Percentiles rank a stretch among this genome's conserved stretches.
phyloP scores from a whole-genome alignment of 371 early-diverging fungal species.

The Choanephora cucurbitarum region DNA sequence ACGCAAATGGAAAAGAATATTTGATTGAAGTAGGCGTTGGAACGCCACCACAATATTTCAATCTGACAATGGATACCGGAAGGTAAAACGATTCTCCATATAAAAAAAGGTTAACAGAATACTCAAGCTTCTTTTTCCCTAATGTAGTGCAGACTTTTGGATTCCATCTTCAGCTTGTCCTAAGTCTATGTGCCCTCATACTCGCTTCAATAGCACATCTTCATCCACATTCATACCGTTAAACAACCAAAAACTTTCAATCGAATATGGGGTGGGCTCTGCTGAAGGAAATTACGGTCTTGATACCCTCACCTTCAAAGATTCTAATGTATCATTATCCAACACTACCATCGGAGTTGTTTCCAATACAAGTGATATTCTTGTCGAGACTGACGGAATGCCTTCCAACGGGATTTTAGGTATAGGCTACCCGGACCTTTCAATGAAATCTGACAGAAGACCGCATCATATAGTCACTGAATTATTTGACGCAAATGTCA shows the following conservation, averaged over 20 bases:
- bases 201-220: slow-evolving; percentile 26
- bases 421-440: slow-evolving; percentile 26
- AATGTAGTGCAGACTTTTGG: slow-evolving; percentile 34
- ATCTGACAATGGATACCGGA: slow-evolving; percentile 35
- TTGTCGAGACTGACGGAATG: slow-evolving; percentile 1
- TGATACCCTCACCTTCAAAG: slow-evolving; percentile 13
- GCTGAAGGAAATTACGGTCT: slow-evolving; percentile 31
- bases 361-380: slow-evolving; percentile 12
- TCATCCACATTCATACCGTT: slow-evolving; percentile 27
- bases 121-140: neutral
- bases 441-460: slow-evolving; percentile 4
- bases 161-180: slow-evolving; percentile 30
- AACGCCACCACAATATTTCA: slow-evolving; percentile 33
- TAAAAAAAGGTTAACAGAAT: neutral
- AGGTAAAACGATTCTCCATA: slow-evolving; percentile 17
- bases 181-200: slow-evolving; percentile 22
- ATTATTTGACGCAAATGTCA: slow-evolving; percentile 9
- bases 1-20: slow-evolving; percentile 24
- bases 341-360: slow-evolving; percentile 28
- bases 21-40: slow-evolving; percentile 29
- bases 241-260: slow-evolving; percentile 13
- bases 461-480: slow-evolving; percentile 22
- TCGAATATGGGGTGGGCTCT: slow-evolving; percentile 35
- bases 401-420: slow-evolving; percentile 35
- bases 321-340: neutral